phyloP scores from a whole-genome alignment of 192 early-diverging fungal genomes.

The Jimgerdemannia lactiflua region DNA sequence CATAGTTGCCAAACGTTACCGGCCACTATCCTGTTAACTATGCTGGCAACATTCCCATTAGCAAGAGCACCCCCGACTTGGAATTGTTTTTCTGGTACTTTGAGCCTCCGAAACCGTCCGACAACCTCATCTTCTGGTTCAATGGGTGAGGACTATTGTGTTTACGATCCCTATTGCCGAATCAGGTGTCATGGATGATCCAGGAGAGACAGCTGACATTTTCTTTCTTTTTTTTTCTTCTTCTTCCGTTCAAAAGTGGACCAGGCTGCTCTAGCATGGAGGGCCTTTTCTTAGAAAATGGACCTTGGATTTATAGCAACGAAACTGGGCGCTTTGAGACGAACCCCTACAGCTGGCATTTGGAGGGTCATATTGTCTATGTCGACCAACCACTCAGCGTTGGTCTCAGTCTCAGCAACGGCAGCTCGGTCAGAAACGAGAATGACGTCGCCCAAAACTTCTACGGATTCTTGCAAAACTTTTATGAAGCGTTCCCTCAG shows the following conservation, averaged over 20 bases:
- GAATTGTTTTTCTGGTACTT: constrained; percentile 13
- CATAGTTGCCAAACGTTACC: background rate
- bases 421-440: constrained; percentile 1
- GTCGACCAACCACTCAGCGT: constrained; percentile 8
- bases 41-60: background rate
- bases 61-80: too few relatives aligned
- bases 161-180: background rate
- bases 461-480: constrained; percentile 28
- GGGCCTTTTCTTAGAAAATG: constrained; percentile 9
- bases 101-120: constrained; percentile 9
- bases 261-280: background rate
- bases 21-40: background rate
- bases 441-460: constrained; percentile 21
- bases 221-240: background rate
- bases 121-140: constrained; percentile 11
- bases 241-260: background rate
- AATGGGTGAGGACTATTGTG: constrained; percentile 5
- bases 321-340: constrained; percentile 3
- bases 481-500: constrained; percentile 33
- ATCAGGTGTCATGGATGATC: background rate
- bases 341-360: constrained; percentile 8
- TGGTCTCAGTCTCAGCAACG: constrained; percentile 7
- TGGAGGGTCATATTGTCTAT: constrained; percentile 10
- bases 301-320: constrained; percentile 5
- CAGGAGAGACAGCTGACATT: background rate